Percentiles rank a stretch among this genome's conserved stretches.
phyloP scores from a whole-genome alignment of 2,329 filamentous ascomycete genomes.

The Niveomyces coronatus region DNA sequence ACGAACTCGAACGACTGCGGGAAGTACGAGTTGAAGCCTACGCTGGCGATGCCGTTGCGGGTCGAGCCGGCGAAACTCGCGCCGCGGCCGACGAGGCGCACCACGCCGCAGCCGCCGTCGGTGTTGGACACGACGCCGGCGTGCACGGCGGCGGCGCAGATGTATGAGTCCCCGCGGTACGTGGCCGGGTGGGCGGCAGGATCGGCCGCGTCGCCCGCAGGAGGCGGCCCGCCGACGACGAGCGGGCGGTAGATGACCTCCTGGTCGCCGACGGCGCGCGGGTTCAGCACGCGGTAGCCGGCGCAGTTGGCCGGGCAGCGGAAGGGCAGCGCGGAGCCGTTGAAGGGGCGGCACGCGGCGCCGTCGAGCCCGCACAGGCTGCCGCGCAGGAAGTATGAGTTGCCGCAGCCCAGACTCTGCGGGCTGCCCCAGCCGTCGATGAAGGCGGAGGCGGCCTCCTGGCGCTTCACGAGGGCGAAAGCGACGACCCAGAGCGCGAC shows the following conservation, averaged over 20 bases:
- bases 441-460: conserved; percentile 47
- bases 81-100: conserved; percentile 60
- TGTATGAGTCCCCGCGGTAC: conserved; percentile 84
- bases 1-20: conserved; percentile 78
- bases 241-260: conserved; percentile 53
- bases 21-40: conserved; percentile 79
- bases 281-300: conserved; percentile 55
- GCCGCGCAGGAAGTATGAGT: conserved; percentile 59
- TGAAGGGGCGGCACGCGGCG: conserved; percentile 64
- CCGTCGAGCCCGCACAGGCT: conserved; percentile 69
- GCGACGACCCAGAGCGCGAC: conserved; percentile 58
- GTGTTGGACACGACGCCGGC: conserved; percentile 64
- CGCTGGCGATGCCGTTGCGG: conserved; percentile 64
- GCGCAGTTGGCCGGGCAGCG: conserved; percentile 65
- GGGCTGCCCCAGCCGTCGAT: conserved; percentile 60
- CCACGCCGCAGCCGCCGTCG: conserved; percentile 72
- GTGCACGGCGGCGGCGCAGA: conserved; percentile 78
- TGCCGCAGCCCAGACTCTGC: conserved; percentile 53
- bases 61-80: conserved; percentile 52
- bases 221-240: conserved; percentile 62
- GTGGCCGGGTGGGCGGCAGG: conserved; percentile 34
- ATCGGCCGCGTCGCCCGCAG: no score
- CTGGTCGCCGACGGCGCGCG: conserved; percentile 63
- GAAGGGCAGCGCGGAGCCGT: conserved; percentile 59
- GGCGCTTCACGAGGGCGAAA: conserved; percentile 58